Percentiles rank a stretch among this genome's conserved stretches.
phyloP scores from a whole-genome alignment of 352 stramenopile species.

The Globisporangium acanthophoron region DNA sequence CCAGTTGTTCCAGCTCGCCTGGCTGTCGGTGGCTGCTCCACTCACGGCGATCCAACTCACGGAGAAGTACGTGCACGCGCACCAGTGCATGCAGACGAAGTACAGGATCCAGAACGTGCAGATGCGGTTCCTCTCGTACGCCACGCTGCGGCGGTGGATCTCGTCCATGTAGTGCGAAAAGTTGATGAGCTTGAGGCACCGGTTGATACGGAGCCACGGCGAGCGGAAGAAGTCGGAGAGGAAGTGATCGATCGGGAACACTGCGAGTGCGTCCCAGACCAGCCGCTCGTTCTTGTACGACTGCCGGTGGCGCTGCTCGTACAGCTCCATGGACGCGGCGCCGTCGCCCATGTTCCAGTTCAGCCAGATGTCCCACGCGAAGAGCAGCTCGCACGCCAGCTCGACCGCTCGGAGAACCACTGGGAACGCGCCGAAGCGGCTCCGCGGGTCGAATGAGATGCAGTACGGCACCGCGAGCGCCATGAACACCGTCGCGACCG shows the following conservation, averaged over 20 bases:
- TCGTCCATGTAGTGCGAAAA: constrained; percentile 51
- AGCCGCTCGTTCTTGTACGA: constrained; percentile 32
- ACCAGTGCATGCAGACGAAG: constrained; percentile 48
- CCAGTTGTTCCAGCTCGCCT: constrained; percentile 37
- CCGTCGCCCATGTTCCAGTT: constrained; percentile 59
- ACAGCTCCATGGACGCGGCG: constrained; percentile 42
- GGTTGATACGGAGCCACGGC: constrained; percentile 34
- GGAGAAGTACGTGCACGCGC: constrained; percentile 37
- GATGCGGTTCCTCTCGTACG: constrained; percentile 44
- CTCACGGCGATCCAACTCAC: constrained; percentile 12
- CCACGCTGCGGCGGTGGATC: constrained; percentile 41
- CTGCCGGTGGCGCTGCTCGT: constrained; percentile 33
- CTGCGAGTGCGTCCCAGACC: constrained; percentile 33
- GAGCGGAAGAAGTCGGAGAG: constrained; percentile 42
- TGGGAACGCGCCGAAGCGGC: constrained; percentile 16
- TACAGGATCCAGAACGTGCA: constrained; percentile 35
- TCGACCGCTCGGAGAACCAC: constrained; percentile 25
- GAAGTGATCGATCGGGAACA: constrained; percentile 54
- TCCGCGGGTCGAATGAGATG: constrained; percentile 40
- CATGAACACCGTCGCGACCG: constrained; percentile 32
- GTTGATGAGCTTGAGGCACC: constrained; percentile 48
- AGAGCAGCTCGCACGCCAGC: constrained; percentile 36
- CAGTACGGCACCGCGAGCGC: constrained; percentile 46
- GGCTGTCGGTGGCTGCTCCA: background rate
- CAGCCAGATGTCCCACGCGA: constrained; percentile 54